phyloP scores from a whole-genome alignment of 1,284 basidiomycete species.

The Filobasidium uniguttulatum region DNA sequence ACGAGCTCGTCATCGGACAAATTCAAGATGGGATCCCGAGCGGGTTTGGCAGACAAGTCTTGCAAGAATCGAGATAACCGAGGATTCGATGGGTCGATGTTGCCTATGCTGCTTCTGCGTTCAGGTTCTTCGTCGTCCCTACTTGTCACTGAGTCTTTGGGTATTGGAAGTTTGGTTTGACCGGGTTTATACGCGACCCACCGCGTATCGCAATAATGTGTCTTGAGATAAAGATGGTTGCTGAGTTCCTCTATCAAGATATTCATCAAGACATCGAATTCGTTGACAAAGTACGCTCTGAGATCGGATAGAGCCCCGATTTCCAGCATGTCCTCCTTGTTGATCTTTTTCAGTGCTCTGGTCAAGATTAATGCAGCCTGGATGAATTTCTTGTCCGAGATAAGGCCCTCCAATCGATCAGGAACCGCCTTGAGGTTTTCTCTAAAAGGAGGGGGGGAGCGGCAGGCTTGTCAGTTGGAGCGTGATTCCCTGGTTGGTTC shows the following conservation, averaged over 20 bases:
- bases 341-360: conserved; percentile 76
- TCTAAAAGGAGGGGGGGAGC: conserved; percentile 38
- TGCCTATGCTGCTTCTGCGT: neutral
- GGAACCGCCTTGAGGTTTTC: conserved; percentile 84
- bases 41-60: conserved; percentile 54
- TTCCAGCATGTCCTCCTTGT: conserved; percentile 81
- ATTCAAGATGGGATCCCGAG: conserved; percentile 63
- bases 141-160: conserved; percentile 30
- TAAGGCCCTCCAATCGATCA: conserved; percentile 80
- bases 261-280: conserved; percentile 80
- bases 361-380: conserved; percentile 81
- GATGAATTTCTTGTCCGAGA: conserved; percentile 86
- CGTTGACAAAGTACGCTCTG: conserved; percentile 66
- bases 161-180: conserved; percentile 49
- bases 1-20: conserved; percentile 40
- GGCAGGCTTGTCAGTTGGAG: conserved; percentile 2
- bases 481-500: neutral
- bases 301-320: conserved; percentile 87
- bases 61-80: conserved; percentile 50
- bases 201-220: conserved; percentile 84
- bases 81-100: neutral
- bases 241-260: conserved; percentile 93
- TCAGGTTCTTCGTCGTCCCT: conserved; percentile 45
- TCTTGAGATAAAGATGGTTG: conserved; percentile 93
- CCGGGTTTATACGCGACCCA: conserved; percentile 76